A percentile compares a stretch with the other conserved stretches of the same genome.
These are phyloP conservation scores for Amylostereum chailletii DNA, from an alignment of 1,284 basidiomycete species.

Conservation along the genomic window DNA sequence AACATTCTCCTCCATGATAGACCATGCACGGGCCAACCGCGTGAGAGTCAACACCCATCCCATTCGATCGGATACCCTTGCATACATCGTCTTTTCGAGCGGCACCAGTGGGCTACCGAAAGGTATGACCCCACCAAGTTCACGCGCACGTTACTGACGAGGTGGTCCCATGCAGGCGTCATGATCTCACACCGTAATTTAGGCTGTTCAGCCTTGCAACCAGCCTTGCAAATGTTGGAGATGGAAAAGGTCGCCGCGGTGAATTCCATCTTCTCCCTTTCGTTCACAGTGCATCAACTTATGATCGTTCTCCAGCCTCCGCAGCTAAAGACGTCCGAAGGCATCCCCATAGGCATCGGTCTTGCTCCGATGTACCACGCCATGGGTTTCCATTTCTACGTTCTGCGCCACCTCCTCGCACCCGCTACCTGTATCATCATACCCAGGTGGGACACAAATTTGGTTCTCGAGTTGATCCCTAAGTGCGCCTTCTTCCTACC, in stretches of 20 bases:
- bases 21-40: conserved; percentile 26
- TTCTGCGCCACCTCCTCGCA: conserved; percentile 37
- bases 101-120: conserved; percentile 73
- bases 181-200: conserved; percentile 73
- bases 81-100: conserved; percentile 69
- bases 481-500: conserved; percentile 24
- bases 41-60: conserved; percentile 33
- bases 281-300: too few species aligned
- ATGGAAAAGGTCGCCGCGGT: conserved; percentile 25
- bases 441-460: conserved; percentile 49
- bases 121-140: conserved; percentile 31
- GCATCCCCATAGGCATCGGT: conserved; percentile 39
- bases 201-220: conserved; percentile 38
- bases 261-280: conserved; percentile 8
- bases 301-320: conserved; percentile 26
- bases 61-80: conserved; percentile 48
- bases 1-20: conserved; percentile 39
- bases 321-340: conserved; percentile 28
- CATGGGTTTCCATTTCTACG: conserved; percentile 49
- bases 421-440: conserved; percentile 46
- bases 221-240: conserved; percentile 21
- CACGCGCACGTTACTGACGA: background rate
- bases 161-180: conserved; percentile 35
- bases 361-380: conserved; percentile 65
- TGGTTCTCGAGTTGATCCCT: conserved; percentile 31